A percentile compares a stretch with the other conserved stretches of the same genome.
Evolutionary conservation across 805 yeast species (phyloP).

Genomic region (Wickerhamiella lipophila): DNA sequence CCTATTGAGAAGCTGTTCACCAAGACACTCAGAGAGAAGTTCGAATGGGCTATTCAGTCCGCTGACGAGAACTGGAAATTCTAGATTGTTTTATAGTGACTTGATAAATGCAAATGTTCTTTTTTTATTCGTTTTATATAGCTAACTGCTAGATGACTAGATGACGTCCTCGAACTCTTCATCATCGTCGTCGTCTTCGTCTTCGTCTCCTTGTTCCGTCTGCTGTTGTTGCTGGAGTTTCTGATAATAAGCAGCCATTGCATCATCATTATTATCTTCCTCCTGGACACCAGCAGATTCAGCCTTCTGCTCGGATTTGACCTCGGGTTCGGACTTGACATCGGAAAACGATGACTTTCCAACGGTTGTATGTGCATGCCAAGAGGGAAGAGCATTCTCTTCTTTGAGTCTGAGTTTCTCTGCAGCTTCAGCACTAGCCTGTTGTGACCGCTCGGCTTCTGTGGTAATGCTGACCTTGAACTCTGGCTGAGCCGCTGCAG

Average conservation of each 20-base stretch:
- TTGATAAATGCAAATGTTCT: not conserved
- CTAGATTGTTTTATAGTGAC: constrained; percentile 25
- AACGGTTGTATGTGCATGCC: constrained; percentile 90
- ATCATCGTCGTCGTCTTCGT: constrained; percentile 23
- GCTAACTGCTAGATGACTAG: not conserved
- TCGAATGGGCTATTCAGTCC: constrained; percentile 90
- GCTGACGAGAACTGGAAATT: constrained; percentile 82
- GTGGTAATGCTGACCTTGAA: constrained; percentile 78
- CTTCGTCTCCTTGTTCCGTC: constrained; percentile 14
- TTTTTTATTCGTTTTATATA: not conserved
- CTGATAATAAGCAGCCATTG: constrained; percentile 24
- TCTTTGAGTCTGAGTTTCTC: constrained; percentile 58
- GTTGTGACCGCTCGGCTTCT: constrained; percentile 68
- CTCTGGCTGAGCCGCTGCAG: constrained; percentile 48
- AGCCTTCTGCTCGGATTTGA: constrained; percentile 5
- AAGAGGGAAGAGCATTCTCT: constrained; percentile 90
- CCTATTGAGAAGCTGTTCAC: constrained; percentile 89
- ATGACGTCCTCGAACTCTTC: constrained; percentile 23
- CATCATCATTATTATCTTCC: constrained; percentile 16
- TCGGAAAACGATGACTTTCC: constrained; percentile 32
- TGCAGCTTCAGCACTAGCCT: constrained; percentile 54
- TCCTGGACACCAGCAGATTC: not conserved
- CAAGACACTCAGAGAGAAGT: constrained; percentile 82
- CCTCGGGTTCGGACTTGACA: constrained; percentile 5
- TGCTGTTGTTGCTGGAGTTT: constrained; percentile 20